A percentile compares a stretch with the other conserved stretches of the same genome.
Conservation (phyloP, 2,329 filamentous ascomycete species). For the Beauveria medogensis region DNA sequence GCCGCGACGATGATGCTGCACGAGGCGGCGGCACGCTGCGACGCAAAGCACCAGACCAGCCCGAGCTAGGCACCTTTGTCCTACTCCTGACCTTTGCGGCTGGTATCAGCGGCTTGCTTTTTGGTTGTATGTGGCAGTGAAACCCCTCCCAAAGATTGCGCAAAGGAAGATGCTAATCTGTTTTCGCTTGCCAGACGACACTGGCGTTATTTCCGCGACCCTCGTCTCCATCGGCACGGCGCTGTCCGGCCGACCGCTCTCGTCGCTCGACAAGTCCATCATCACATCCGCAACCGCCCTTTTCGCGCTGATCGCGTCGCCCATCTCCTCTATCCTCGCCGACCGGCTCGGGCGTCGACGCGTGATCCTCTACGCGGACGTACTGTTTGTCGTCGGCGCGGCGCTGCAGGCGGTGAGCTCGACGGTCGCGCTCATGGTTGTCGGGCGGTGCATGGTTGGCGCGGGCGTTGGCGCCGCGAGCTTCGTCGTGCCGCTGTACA, state of each 20-base stretch:
- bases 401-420: slow-evolving; percentile 52
- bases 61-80: slow-evolving; percentile 43
- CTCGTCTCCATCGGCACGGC: slow-evolving; percentile 55
- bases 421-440: slow-evolving; percentile 56
- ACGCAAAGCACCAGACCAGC: slow-evolving; percentile 20
- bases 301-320: slow-evolving; percentile 56
- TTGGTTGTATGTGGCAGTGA: slow-evolving; percentile 49
- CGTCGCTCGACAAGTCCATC: slow-evolving; percentile 59
- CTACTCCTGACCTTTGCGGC: slow-evolving; percentile 56
- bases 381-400: slow-evolving; percentile 62
- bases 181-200: slow-evolving; percentile 43
- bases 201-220: slow-evolving; percentile 60
- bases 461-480: slow-evolving; percentile 67
- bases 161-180: neutral
- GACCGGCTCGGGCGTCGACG: slow-evolving; percentile 53
- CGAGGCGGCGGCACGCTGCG: slow-evolving; percentile 20
- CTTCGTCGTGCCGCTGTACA: slow-evolving; percentile 80
- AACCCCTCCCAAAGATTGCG: neutral
- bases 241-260: slow-evolving; percentile 48
- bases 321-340: slow-evolving; percentile 56
- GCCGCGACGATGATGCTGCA: slow-evolving; percentile 23
- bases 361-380: slow-evolving; percentile 55
- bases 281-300: slow-evolving; percentile 64
- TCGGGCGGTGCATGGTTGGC: slow-evolving; percentile 61
- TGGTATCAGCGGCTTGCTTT: slow-evolving; percentile 58